A percentile compares a stretch with the other conserved stretches of the same genome.
These are phyloP conservation scores for Coniella lustricola DNA, from an alignment of 2,329 filamentous ascomycete species.

Conservation along the genomic window DNA sequence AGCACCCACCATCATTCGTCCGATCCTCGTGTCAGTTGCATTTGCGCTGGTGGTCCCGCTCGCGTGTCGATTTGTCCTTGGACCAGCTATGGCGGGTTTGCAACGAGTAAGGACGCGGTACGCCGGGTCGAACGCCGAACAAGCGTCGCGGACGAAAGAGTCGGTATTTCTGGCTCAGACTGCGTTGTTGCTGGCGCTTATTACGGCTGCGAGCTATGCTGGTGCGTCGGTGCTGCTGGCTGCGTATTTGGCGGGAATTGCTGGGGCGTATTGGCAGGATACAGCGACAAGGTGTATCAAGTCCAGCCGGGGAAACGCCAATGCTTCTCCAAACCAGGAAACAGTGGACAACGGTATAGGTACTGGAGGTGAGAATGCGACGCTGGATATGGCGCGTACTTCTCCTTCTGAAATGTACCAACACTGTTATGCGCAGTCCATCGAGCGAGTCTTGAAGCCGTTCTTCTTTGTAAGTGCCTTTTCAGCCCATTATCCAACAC, in stretches of 20 bases:
- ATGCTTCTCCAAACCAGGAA: too few relatives aligned
- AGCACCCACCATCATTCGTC: constrained; percentile 34
- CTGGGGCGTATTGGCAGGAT: too few relatives aligned
- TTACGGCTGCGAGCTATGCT: constrained; percentile 48
- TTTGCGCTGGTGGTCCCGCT: constrained; percentile 44
- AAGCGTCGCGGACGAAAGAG: constrained; percentile 20
- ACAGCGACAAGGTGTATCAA: too few relatives aligned
- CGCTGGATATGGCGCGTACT: too few relatives aligned
- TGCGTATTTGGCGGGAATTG: constrained; percentile 35
- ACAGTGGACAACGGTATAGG: too few relatives aligned
- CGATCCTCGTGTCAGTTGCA: constrained; percentile 40
- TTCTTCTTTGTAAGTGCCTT: constrained; percentile 59
- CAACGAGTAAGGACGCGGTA: constrained; percentile 16
- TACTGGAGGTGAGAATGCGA: too few relatives aligned
- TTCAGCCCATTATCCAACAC: not conserved
- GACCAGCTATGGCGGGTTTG: constrained; percentile 32
- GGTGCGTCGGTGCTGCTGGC: constrained; percentile 58
- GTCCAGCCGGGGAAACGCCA: too few relatives aligned
- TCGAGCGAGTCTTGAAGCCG: constrained; percentile 53
- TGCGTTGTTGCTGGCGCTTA: constrained; percentile 38
- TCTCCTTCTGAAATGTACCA: constrained; percentile 26
- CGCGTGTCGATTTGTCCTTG: constrained; percentile 36
- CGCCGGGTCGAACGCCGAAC: too few relatives aligned
- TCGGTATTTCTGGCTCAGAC: constrained; percentile 41
- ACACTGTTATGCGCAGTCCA: constrained; percentile 31